Base-by-base conservation (phyloP, 208 protist genomes). In the Acanthamoeba royreba region DNA sequence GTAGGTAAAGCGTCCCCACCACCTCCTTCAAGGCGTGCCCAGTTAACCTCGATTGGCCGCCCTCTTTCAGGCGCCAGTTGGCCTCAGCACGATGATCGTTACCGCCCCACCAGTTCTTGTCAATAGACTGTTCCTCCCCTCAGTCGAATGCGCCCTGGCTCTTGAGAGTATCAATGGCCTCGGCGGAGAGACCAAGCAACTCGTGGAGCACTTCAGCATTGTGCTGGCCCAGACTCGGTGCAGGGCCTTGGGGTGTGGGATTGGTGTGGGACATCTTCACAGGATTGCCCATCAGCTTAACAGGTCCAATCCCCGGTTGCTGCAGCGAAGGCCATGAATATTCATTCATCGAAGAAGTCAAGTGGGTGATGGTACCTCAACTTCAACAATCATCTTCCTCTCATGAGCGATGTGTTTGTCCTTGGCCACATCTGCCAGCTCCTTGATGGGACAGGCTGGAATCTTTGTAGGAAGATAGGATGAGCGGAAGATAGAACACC, bases 241-340 rank as follows among this genome's bases (percentile, higher is more conserved):
- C 83, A 42, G 83, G 83, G 0, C 83, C 83, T 0, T 42, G 83
- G 7, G 83, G 83, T 7, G 22, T 49, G 0, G 83, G 83, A 25
- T 38, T 35, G 35, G 83, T 90, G 40, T 47, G 8, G 11, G 52
- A 69, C 83, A 90, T 90, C 52, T 90, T 90, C 1, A 90, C 53
- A 0, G 83, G 83, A 17, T 90, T 90, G 83, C 83, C 83, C 83
- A 90, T 90, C 49, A 90, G 53, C 52, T 90, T 58, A 45, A 90
- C 83, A 28, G n/a, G 22, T 4, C 83, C 83, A 3, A 90, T 69
- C 53, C 0, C 83, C 3, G 83, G 83, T 90, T 90, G 83, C 83
- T 90, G 83, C 3, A 33, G 8, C 1, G 13, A 0, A 3, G 49
- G 17, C 46, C 3, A 88, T n/a, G 77, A 2, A 38, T 22, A 5